phyloP scores from a whole-genome alignment of 2,329 filamentous ascomycete genomes.

The Sporothrix variecibatus region DNA sequence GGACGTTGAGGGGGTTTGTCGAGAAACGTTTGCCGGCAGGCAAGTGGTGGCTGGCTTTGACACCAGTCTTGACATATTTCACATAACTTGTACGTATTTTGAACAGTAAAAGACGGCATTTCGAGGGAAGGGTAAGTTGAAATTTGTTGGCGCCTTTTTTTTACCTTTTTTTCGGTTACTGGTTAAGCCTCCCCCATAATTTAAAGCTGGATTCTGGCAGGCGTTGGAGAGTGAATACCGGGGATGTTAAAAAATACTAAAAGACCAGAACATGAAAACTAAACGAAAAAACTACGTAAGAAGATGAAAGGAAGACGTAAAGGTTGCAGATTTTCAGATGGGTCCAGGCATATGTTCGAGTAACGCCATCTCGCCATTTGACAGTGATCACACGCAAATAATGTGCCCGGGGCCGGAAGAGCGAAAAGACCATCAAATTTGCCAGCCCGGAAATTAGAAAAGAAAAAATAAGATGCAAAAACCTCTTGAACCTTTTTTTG shows the following conservation, averaged over 20 bases:
- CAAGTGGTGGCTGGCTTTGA: background rate
- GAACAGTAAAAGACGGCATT: background rate
- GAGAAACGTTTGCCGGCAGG: background rate
- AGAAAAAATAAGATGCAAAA: background rate
- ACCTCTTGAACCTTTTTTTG: background rate
- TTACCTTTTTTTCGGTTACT: background rate
- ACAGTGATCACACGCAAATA: background rate
- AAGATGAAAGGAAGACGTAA: background rate
- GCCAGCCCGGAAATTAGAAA: background rate
- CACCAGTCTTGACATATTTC: background rate
- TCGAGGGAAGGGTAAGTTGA: background rate
- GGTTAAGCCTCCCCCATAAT: background rate
- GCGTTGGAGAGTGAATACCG: background rate
- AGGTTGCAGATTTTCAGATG: background rate
- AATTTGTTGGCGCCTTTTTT: background rate
- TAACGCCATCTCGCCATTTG: background rate
- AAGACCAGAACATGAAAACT: background rate
- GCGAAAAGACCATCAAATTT: background rate
- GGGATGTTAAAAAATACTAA: background rate
- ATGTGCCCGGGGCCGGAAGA: background rate
- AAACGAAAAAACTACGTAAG: background rate
- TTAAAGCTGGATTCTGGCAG: too few relatives aligned
- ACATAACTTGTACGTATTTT: background rate
- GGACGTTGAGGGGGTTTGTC: background rate
- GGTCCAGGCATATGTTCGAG: background rate